phyloP scores from a whole-genome alignment of 305 asterid species.

The Caryopteris hybrid region DNA sequence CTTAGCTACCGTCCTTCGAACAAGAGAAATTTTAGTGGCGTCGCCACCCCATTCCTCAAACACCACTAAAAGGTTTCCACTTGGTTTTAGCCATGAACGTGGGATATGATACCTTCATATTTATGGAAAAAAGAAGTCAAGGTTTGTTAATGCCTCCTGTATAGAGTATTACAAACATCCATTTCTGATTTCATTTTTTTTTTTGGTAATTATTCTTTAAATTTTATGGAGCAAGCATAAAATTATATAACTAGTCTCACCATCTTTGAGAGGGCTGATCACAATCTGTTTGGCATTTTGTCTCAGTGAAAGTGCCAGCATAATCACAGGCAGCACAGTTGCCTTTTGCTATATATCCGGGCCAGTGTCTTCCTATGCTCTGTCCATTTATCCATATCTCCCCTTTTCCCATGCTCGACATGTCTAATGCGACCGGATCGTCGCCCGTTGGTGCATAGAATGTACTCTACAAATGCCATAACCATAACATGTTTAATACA shows the following conservation, averaged over 20 bases:
- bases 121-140: too few species aligned
- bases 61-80: conserved; percentile 68
- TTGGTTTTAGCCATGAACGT: conserved; percentile 76
- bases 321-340: conserved; percentile 63
- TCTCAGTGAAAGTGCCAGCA: conserved; percentile 63
- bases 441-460: conserved; percentile 60
- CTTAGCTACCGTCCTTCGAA: conserved; percentile 44
- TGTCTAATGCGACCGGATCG: conserved; percentile 59
- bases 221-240: too few species aligned
- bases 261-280: conserved; percentile 88
- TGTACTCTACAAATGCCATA: conserved; percentile 45
- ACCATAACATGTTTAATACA: too few species aligned
- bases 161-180: too few species aligned
- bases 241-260: too few species aligned
- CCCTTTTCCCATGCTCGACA: conserved; percentile 74
- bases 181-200: too few species aligned
- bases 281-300: conserved; percentile 60
- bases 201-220: too few species aligned
- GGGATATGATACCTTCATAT: conserved; percentile 89
- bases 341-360: conserved; percentile 64
- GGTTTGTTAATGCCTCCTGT: too few species aligned
- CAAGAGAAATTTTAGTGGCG: conserved; percentile 59
- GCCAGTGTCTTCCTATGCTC: conserved; percentile 77
- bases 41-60: conserved; percentile 97
- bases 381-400: conserved; percentile 74